Evolutionary conservation across 2,329 filamentous ascomycete genomes (phyloP), one percentile per base, ranked within the genome.

Genomic region (Aspergillus aculeatinus): DNA sequence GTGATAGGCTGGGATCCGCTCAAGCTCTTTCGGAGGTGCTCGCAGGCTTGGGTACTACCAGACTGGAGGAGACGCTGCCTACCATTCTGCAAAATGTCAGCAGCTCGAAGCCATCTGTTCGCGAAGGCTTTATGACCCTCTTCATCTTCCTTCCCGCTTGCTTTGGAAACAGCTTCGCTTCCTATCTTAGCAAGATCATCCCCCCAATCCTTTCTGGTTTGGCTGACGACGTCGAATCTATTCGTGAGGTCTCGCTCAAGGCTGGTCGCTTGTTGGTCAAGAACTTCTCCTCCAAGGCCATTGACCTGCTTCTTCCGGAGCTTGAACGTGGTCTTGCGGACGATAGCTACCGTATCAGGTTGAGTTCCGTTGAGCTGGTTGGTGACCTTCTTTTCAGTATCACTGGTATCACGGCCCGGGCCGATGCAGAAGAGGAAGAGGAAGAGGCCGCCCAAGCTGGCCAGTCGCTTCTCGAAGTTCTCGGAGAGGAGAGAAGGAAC

Each of bases 121-220:
- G 95, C 69, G 95, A 99, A 82, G 95, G 95, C 50, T 99, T 99
- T 81, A 99, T 99, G 95, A 97, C 95, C 7, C 85, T 99, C 47
- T 99, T 99, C 79, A 98, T 99, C 67, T 99, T 97, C 85, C 87
- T 99, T 80, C 95, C 95, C 12, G 95, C 96, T 56, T 99, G 95
- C 79, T 99, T 99, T 70, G 95, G 95, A 71, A 99, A 99, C 83
- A 96, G 93, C 76, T 99, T 99, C 72, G 90, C 95, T 68, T 92
- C 92, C 73, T 99, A 99, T 72, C 88, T 99, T 62, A 91, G 89
- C 78, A 92, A 89, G 73, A 96, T 99, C 70, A 96, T 99, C 68
- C 96, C 95, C 19, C 90, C 95, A 21, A 98, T 99, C 70, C 83
- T 99, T 64, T 88, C 92, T 65, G 96, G 96, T 69, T 83, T 99